Percentiles rank a stretch among this genome's conserved stretches.
Evolutionary conservation across 805 yeast genomes (phyloP).

Genomic region (Myxozyma neotropica): DNA sequence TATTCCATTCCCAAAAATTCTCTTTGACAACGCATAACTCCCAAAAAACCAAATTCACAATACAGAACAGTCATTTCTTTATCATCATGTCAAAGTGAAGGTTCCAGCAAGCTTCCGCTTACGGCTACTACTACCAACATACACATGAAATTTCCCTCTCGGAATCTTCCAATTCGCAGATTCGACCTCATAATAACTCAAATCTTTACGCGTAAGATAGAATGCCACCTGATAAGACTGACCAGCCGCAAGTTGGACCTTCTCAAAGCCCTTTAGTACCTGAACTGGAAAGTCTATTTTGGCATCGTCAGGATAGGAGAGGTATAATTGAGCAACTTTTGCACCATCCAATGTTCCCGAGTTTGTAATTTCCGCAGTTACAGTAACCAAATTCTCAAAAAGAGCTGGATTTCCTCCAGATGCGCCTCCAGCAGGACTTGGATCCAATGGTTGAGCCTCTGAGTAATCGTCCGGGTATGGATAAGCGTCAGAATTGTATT

Average conservation of each 20-base stretch:
- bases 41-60: too few species aligned
- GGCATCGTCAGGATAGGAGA: conserved; percentile 51
- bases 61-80: too few species aligned
- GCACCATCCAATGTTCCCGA: conserved; percentile 53
- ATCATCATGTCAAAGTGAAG: conserved; percentile 1
- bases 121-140: conserved; percentile 45
- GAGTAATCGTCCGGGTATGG: conserved; percentile 47
- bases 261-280: conserved; percentile 60
- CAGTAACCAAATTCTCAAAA: conserved; percentile 56
- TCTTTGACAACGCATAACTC: too few species aligned
- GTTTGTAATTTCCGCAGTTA: conserved; percentile 52
- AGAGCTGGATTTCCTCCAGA: conserved; percentile 63
- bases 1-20: too few species aligned
- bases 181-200: conserved; percentile 58
- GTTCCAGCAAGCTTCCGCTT: conserved; percentile 4
- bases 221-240: conserved; percentile 47
- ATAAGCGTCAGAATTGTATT: conserved; percentile 36
- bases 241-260: conserved; percentile 52
- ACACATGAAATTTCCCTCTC: conserved; percentile 57
- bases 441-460: conserved; percentile 38
- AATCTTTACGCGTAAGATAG: conserved; percentile 54
- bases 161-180: conserved; percentile 62
- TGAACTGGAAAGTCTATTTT: conserved; percentile 55
- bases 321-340: conserved; percentile 56
- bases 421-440: conserved; percentile 50